phyloP scores from a whole-genome alignment of 768 basidiomycete species.

The Boletus vermiculosoides region DNA sequence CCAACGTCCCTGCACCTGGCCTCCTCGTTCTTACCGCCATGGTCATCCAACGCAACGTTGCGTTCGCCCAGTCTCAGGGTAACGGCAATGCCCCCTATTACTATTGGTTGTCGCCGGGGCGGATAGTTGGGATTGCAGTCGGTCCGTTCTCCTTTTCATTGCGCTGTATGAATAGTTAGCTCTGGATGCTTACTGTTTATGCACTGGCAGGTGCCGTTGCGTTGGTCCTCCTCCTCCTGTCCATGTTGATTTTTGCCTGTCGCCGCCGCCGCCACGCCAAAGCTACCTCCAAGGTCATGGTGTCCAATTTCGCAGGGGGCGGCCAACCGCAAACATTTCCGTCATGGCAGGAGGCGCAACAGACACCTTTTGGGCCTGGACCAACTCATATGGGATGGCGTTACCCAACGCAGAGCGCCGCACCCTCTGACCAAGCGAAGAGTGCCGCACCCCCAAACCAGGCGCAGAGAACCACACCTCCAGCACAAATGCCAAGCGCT shows the following conservation, averaged over 20 bases:
- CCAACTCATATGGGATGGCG: conserved; percentile 3
- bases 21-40: conserved; percentile 7
- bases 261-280: conserved; percentile 6
- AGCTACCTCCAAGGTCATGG: neutral
- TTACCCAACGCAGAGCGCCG: neutral
- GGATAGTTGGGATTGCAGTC: conserved; percentile 26
- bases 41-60: conserved; percentile 2
- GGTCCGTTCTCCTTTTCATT: conserved; percentile 16
- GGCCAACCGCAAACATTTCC: conserved; percentile 6
- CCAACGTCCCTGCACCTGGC: neutral
- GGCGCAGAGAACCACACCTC: neutral
- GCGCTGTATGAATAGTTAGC: neutral
- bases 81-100: neutral
- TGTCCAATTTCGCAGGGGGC: neutral
- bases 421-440: conserved; percentile 1
- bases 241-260: conserved; percentile 2
- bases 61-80: conserved; percentile 11
- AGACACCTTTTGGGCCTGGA: neutral
- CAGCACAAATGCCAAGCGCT: neutral
- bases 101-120: conserved; percentile 26
- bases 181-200: neutral
- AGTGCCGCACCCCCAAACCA: neutral
- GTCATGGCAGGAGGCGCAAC: conserved; percentile 9
- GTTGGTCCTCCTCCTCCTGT: conserved; percentile 10
- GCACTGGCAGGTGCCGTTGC: conserved; percentile 5